Conservation (phyloP, 345 rosid genomes). For the Syzygium aqueum region DNA sequence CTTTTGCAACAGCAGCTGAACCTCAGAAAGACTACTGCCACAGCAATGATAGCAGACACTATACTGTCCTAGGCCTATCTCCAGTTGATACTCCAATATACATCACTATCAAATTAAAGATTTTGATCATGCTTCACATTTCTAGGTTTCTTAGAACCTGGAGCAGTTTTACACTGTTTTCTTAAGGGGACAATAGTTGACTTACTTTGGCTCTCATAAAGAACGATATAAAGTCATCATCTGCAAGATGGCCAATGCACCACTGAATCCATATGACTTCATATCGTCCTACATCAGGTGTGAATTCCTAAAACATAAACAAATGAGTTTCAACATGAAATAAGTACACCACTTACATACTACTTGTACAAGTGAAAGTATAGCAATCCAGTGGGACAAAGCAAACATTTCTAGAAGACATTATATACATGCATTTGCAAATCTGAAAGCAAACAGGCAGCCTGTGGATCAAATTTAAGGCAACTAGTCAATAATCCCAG, state of each 20-base stretch:
- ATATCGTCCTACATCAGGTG: conserved; percentile 62
- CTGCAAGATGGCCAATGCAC: conserved; percentile 96
- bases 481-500: not conserved
- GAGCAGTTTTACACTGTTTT: not conserved
- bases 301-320: conserved; percentile 54
- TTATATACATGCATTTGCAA: not conserved
- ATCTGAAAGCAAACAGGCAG: not conserved
- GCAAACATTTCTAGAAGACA: not conserved
- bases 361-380: not conserved
- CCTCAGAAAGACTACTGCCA: not conserved
- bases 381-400: not conserved
- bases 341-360: not conserved
- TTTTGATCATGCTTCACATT: not conserved
- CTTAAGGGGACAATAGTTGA: not conserved
- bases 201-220: conserved; percentile 85
- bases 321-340: not conserved
- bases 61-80: not conserved
- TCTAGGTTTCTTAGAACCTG: not conserved
- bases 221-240: conserved; percentile 84
- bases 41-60: not conserved
- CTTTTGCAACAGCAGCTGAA: not conserved
- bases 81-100: not conserved
- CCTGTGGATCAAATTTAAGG: not conserved
- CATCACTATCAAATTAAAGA: not conserved
- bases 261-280: conserved; percentile 97